Percentiles rank a stretch among this genome's conserved stretches.
phyloP scores from a whole-genome alignment of 495 filamentous ascomycete species.

The Clohesyomyces aquaticus region DNA sequence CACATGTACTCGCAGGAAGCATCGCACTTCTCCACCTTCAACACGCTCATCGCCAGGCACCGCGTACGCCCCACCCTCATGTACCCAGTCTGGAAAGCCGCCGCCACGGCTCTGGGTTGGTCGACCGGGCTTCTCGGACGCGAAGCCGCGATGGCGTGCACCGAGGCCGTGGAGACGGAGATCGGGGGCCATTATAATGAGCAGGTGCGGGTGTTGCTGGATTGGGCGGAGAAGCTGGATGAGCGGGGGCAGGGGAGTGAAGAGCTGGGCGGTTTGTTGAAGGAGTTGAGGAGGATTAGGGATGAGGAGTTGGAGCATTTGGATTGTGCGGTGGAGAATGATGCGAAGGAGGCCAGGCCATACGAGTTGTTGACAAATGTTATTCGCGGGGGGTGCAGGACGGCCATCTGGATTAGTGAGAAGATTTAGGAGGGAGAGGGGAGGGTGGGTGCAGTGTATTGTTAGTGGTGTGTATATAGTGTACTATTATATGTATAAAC shows the following conservation, averaged over 20 bases:
- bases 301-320: conserved; percentile 98
- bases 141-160: conserved; percentile 98
- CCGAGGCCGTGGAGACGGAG: conserved; percentile 97
- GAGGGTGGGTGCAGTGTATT: background rate
- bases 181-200: conserved; percentile 96
- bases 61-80: conserved; percentile 91
- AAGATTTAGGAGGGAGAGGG: conserved; percentile 56
- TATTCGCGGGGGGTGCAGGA: conserved; percentile 83
- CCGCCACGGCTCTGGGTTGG: conserved; percentile 86
- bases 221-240: conserved; percentile 72
- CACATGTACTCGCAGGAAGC: conserved; percentile 99
- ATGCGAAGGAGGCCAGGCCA: conserved; percentile 83
- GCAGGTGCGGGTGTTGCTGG: conserved; percentile 78
- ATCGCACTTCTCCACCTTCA: conserved; percentile 83
- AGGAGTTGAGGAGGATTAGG: conserved; percentile 76
- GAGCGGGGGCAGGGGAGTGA: conserved; percentile 73
- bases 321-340: conserved; percentile 91
- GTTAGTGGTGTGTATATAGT: too few species aligned
- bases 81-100: conserved; percentile 87
- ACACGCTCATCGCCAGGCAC: conserved; percentile 78
- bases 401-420: conserved; percentile 93
- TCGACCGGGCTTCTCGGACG: conserved; percentile 84
- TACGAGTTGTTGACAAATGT: conserved; percentile 87
- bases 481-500: too few species aligned
- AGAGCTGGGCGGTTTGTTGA: conserved; percentile 74